Conservation (phyloP, 148 eudicot genomes). For the Beta vulgaris region DNA sequence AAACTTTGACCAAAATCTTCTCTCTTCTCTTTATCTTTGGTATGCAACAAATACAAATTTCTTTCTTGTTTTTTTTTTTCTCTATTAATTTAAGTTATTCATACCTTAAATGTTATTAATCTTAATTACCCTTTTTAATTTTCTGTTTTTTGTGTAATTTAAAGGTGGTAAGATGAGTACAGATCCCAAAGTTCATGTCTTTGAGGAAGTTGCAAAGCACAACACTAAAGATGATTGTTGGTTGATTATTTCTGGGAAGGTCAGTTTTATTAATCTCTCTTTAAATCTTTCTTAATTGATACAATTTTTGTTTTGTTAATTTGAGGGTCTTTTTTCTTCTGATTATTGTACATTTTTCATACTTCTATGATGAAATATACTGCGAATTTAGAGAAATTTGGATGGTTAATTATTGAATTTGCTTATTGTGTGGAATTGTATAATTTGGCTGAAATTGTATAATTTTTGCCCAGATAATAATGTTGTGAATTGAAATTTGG, state of each 20-base stretch:
- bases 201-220: conserved; percentile 59
- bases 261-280: not conserved
- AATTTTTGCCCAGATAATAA: too few species aligned
- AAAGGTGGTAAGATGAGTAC: conserved; percentile 33
- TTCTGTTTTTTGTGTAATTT: not conserved
- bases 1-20: not conserved
- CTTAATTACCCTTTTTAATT: not conserved
- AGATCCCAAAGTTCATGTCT: conserved; percentile 28
- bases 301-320: not conserved
- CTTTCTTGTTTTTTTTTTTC: too few species aligned
- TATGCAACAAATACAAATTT: too few species aligned
- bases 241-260: conserved; percentile 60
- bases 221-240: conserved; percentile 50
- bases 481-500: too few species aligned
- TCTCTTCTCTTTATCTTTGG: not conserved
- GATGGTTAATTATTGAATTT: too few species aligned
- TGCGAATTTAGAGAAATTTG: too few species aligned
- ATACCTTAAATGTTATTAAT: too few species aligned
- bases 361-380: too few species aligned
- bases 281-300: not conserved
- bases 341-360: not conserved
- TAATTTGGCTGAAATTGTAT: too few species aligned
- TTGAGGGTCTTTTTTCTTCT: not conserved
- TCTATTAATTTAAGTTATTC: too few species aligned
- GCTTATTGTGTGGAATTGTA: too few species aligned